These are phyloP conservation scores for Calonectria leucothoes DNA, from an alignment of 2,329 filamentous ascomycete species.

Conservation along the genomic window DNA sequence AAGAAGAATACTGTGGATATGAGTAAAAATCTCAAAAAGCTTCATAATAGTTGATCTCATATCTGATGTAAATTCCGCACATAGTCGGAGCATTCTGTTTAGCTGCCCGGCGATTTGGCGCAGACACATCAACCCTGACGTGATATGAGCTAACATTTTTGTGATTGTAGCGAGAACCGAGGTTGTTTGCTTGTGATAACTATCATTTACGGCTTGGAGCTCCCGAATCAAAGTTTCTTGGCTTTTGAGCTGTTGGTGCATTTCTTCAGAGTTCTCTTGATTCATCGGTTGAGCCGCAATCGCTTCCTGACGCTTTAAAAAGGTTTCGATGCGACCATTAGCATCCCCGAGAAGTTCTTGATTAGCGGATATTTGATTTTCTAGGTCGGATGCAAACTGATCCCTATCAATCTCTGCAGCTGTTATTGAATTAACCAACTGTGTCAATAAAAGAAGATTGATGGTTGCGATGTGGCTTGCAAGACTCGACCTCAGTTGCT, in stretches of 20 bases:
- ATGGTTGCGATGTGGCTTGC: not conserved
- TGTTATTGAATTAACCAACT: not conserved
- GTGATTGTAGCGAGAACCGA: not conserved
- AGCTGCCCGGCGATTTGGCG: not conserved
- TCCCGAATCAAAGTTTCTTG: not conserved
- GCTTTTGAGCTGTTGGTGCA: not conserved
- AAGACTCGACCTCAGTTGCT: not conserved
- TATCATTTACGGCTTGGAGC: not conserved
- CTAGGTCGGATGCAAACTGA: not conserved
- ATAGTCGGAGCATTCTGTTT: not conserved
- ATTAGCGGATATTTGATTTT: not conserved
- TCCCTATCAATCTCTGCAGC: not conserved
- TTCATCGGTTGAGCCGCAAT: not conserved
- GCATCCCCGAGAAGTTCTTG: not conserved
- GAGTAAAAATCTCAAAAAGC: not conserved
- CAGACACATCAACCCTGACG: not conserved
- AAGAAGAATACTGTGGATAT: not conserved
- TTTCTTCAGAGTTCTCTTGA: not conserved
- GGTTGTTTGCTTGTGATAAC: not conserved
- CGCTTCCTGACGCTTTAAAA: not conserved
- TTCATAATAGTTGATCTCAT: not conserved
- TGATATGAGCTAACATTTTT: not conserved
- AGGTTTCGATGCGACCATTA: not conserved
- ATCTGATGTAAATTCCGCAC: not conserved
- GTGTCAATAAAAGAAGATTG: not conserved